A percentile compares a stretch with the other conserved stretches of the same genome.
Evolutionary conservation across 2,329 filamentous ascomycete species (phyloP).

Genomic region (Stagonosporopsis cucurbitacearum): DNA sequence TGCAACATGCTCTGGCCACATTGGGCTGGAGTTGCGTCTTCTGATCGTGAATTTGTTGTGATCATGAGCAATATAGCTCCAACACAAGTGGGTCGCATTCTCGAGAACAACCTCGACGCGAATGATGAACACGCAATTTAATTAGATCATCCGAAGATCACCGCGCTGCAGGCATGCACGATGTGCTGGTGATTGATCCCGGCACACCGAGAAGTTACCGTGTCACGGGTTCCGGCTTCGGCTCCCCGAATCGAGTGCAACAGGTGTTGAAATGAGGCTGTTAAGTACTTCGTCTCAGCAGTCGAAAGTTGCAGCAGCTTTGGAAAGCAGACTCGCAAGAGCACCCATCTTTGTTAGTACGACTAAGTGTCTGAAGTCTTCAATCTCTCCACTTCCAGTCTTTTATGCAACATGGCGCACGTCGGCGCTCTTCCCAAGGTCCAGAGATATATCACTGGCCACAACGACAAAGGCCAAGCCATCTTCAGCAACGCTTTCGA

Average conservation of each 20-base stretch:
- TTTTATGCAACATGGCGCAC: constrained; percentile 39
- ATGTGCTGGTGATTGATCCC: constrained; percentile 11
- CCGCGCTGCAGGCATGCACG: not conserved
- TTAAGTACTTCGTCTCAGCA: not conserved
- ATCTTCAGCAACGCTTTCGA: constrained; percentile 46
- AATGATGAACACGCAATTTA: not conserved
- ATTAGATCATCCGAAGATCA: not conserved
- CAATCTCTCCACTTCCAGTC: not conserved
- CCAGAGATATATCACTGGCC: constrained; percentile 47
- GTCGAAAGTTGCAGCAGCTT: not conserved
- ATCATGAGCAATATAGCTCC: not conserved
- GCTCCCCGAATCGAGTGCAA: constrained; percentile 31
- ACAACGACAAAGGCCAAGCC: constrained; percentile 45
- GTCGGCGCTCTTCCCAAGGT: constrained; percentile 40
- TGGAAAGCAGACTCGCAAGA: not conserved
- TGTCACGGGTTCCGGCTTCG: constrained; percentile 30
- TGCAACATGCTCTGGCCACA: not conserved
- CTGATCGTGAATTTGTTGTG: no score
- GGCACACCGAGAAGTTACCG: constrained; percentile 19
- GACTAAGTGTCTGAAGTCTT: not conserved
- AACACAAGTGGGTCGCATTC: not conserved
- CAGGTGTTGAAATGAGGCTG: not conserved
- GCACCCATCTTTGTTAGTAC: not conserved
- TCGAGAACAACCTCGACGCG: not conserved
- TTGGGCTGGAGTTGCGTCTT: not conserved